Base-by-base conservation (phyloP, 208 protist genomes). In the Endotrypanum monterogeii region DNA sequence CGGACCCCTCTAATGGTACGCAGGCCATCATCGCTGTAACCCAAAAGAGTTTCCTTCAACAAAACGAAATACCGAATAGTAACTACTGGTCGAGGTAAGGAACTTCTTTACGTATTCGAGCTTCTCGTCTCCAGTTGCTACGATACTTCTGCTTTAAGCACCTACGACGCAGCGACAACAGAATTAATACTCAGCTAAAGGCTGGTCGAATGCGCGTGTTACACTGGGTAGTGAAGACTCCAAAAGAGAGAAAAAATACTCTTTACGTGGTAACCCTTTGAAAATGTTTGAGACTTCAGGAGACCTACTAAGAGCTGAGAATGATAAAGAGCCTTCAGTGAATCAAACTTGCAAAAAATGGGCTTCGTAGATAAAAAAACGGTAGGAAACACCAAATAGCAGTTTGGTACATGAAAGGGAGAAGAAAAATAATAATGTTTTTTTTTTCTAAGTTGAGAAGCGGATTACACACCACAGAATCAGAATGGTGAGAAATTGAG, bases 1-100 rank as follows among this genome's bases (percentile, higher is more conserved):
- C 30, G n/a, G 60, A 71, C 28, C 75, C 75, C 2, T 80, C 68
- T 11, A 74, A 16, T 28, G 18, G 46, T 23, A 46, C 28, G 44
- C 12, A 20, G 11, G 48, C 39, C 74, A 79, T 79, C 32, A 23
- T 63, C 11, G 32, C 25, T 32, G 25, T 9, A 16, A 44, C 32
- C 67, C n/a, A 28, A 46, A 37, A 46, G 6, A 62, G 30, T 37
- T 37, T 9, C 2, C 0, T 6, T 63, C 9, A 44, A 46, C 12
- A 56, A 52, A 67, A 18, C 11, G 16, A 20, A n/a, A 14, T 37
- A 30, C n/a, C 12, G 25, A 48, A 52, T 70, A 20, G 57, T n/a
- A 41, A 41, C 37, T 9, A 4, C 14, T 44, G 39, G 25, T 9
- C 20, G 41, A 70, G 37, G 5, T 39, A n/a, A 20, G 28, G 0